Evolutionary conservation across 192 early-diverging fungal species (phyloP).

Genomic region (Coemansia sp.): DNA sequence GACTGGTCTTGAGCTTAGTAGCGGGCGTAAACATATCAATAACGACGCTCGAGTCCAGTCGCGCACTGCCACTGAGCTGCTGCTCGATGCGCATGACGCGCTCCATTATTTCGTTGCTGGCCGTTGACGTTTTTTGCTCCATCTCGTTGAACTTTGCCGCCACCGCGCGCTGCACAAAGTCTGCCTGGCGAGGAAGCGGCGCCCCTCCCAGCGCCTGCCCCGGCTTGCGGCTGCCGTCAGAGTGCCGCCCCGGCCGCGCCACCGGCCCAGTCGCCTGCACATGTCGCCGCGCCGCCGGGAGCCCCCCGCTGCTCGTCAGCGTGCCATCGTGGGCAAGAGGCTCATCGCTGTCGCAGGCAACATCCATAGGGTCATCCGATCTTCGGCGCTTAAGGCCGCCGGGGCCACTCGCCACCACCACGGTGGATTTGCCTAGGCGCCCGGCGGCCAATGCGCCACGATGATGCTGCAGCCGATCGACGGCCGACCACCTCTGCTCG

Average conservation of each 20-base stretch:
- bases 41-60: constrained; percentile 34
- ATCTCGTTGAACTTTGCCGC: constrained; percentile 15
- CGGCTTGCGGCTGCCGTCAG: background rate
- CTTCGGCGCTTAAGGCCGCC: constrained; percentile 30
- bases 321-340: background rate
- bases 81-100: constrained; percentile 48
- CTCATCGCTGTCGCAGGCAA: background rate
- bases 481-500: constrained; percentile 36
- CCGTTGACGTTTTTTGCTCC: constrained; percentile 18
- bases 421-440: constrained; percentile 1
- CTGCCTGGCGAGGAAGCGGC: constrained; percentile 17
- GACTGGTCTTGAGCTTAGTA: constrained; percentile 58
- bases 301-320: background rate
- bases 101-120: constrained; percentile 47
- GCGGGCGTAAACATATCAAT: constrained; percentile 56
- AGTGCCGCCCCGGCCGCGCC: constrained; percentile 5
- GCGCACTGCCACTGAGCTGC: constrained; percentile 25
- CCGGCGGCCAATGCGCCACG: constrained; percentile 17
- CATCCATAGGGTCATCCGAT: constrained; percentile 15
- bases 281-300: constrained; percentile 1
- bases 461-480: constrained; percentile 39
- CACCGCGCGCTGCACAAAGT: constrained; percentile 25
- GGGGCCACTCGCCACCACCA: constrained; percentile 9
- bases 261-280: background rate
- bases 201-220: background rate